Percentiles rank a stretch among this genome's conserved stretches.
Conservation (phyloP, 371 early-diverging fungal genomes). For the Lichtheimia corymbifera region DNA sequence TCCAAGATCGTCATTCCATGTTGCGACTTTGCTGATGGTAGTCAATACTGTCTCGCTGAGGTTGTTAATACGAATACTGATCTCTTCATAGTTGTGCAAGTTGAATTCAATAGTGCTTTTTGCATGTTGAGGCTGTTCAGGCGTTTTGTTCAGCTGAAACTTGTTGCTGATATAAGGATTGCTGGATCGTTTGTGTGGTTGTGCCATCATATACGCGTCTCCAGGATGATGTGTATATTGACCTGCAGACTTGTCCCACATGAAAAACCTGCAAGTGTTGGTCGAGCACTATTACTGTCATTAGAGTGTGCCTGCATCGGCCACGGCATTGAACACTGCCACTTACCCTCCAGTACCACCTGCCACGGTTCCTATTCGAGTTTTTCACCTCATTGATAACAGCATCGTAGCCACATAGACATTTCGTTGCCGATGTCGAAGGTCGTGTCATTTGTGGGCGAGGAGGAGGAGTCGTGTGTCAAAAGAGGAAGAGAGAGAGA, state of each 20-base stretch:
- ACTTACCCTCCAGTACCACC: conserved; percentile 40
- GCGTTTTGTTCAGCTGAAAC: not conserved
- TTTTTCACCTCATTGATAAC: conserved; percentile 7
- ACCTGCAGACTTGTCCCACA: conserved; percentile 39
- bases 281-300: conserved; percentile 28
- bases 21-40: conserved; percentile 9
- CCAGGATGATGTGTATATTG: conserved; percentile 20
- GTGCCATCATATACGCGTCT: conserved; percentile 21
- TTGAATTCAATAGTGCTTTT: conserved; percentile 18
- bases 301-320: too few relatives aligned
- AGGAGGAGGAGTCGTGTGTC: too few relatives aligned
- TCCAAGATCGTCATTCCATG: conserved; percentile 14
- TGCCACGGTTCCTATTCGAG: conserved; percentile 25
- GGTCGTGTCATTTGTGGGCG: too few relatives aligned
- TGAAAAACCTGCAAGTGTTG: conserved; percentile 27
- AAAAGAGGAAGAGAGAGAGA: too few relatives aligned
- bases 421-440: not conserved
- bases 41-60: not conserved
- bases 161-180: not conserved
- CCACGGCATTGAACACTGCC: not conserved
- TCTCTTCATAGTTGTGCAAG: conserved; percentile 14
- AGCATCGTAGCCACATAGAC: conserved; percentile 7
- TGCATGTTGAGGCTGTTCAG: not conserved
- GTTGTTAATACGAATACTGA: conserved; percentile 13
- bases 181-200: not conserved